Evolutionary conservation across 805 yeast species (phyloP).

Genomic region (Teunomyces panamensis): DNA sequence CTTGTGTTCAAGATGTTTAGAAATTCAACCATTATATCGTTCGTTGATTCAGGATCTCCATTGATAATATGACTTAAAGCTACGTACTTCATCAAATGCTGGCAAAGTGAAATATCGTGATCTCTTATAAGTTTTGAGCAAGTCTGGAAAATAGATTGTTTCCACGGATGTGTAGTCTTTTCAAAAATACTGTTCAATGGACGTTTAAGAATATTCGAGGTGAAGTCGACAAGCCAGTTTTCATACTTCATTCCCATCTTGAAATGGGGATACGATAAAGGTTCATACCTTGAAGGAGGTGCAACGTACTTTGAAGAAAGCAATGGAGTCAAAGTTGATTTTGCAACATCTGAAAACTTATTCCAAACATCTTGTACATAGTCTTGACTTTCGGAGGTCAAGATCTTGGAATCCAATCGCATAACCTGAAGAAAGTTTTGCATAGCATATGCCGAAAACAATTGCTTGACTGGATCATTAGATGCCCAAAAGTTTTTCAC

Average conservation of each 20-base stretch:
- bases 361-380: slow-evolving; percentile 48
- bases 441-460: slow-evolving; percentile 81
- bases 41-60: slow-evolving; percentile 35
- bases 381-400: slow-evolving; percentile 17
- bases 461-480: slow-evolving; percentile 79
- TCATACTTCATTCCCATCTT: slow-evolving; percentile 52
- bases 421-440: slow-evolving; percentile 77
- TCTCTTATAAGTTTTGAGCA: slow-evolving; percentile 64
- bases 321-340: slow-evolving; percentile 72
- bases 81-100: slow-evolving; percentile 74
- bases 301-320: slow-evolving; percentile 68
- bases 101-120: slow-evolving; percentile 67
- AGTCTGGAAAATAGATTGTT: slow-evolving; percentile 50
- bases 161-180: slow-evolving; percentile 12
- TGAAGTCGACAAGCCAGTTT: slow-evolving; percentile 69
- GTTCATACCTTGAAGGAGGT: slow-evolving; percentile 48
- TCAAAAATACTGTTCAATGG: slow-evolving; percentile 17
- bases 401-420: slow-evolving; percentile 37
- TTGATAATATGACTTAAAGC: slow-evolving; percentile 61
- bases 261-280: slow-evolving; percentile 63
- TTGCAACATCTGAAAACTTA: slow-evolving; percentile 60
- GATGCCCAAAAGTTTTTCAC: slow-evolving; percentile 89
- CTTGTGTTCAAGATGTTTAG: slow-evolving; percentile 52
- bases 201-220: slow-evolving; percentile 61
- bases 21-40: slow-evolving; percentile 58